These are phyloP conservation scores for Kokia cookei DNA, from an alignment of 441 rosid species.

Conservation along the genomic window DNA sequence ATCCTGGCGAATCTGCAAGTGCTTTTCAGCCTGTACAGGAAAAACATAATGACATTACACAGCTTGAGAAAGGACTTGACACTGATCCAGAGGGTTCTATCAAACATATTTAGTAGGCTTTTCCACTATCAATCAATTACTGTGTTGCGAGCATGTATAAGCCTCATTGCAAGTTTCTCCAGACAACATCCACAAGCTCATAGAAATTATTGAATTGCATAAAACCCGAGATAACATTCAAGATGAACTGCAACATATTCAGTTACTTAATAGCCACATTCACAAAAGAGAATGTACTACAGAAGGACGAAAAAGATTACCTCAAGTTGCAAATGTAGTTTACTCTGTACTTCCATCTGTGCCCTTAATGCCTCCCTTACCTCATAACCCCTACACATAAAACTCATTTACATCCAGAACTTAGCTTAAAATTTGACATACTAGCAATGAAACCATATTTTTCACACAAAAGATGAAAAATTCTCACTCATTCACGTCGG, in stretches of 20 bases:
- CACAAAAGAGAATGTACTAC: not conserved
- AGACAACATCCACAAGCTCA: not conserved
- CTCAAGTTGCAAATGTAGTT: conserved; percentile 65
- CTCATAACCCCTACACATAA: conserved; percentile 43
- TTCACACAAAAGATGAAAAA: not conserved
- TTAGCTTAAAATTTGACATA: conserved; percentile 7
- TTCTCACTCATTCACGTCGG: conserved; percentile 51
- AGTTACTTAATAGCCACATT: not conserved
- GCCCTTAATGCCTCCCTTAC: conserved; percentile 63
- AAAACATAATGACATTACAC: conserved; percentile 8
- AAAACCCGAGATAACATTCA: not conserved
- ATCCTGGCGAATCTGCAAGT: conserved; percentile 53
- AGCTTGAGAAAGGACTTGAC: not conserved
- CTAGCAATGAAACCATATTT: not conserved
- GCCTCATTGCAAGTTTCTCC: not conserved
- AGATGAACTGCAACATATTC: not conserved
- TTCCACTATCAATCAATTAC: not conserved
- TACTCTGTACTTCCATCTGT: conserved; percentile 72
- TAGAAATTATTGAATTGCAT: not conserved
- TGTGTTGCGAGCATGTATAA: not conserved
- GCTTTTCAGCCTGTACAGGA: conserved; percentile 49
- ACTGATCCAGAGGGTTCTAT: not conserved
- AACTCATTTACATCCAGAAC: not conserved
- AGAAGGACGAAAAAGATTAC: conserved; percentile 18
- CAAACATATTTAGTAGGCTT: not conserved